Base-by-base conservation (phyloP, 192 early-diverging fungal species). In the Chytriomyces hyalinus region DNA sequence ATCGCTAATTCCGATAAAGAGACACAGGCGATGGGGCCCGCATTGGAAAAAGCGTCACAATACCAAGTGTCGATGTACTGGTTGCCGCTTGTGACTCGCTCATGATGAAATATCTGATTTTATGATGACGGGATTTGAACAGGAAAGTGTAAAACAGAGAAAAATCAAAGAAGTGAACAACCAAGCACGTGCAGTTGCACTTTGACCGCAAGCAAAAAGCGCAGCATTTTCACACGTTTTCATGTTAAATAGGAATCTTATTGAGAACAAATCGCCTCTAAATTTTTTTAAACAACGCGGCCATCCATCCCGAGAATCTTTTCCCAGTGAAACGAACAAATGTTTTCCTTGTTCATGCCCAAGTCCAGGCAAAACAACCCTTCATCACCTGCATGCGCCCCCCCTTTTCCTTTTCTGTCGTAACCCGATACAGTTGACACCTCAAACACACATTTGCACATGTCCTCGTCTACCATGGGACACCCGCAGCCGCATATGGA, bases 321-420 rank as follows among this genome's bases (percentile, higher is more conserved):
- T 57, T 57, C 15, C 53, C 13, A 68, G 26, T 68, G 67, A 68
- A 48, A 68, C 10, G 49, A 10, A 50, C 67, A 68, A 15, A 68
- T 28, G 49, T 68, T 68, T 28, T 68, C 67, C 67, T 68, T 68
- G 13, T 68, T 28, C 11, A 43, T 48, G 17, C 67, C 67, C 44
- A 68, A 68, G 47, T 68, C 67, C 26, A 68, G 26, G 26, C 67
- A 68, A 11, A 50, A 11, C n/a, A 49, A 20, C 53, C 20, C 53
- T 57, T 57, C 53, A 20, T 13, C 53, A 57, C 15, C 53, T 57
- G 20, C 13, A 57, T 57, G 15, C 15, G 15, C 13, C 20, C 36
- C 24, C 20, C 36, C 24, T 65, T 65, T 65, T 65, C 63, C 63
- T 26, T 22, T 43, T 22, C 63, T 15, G 36, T 48, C 47, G 47